Evolutionary conservation across 2,329 filamentous ascomycete genomes (phyloP).

Genomic region (Colletotrichum sp.): DNA sequence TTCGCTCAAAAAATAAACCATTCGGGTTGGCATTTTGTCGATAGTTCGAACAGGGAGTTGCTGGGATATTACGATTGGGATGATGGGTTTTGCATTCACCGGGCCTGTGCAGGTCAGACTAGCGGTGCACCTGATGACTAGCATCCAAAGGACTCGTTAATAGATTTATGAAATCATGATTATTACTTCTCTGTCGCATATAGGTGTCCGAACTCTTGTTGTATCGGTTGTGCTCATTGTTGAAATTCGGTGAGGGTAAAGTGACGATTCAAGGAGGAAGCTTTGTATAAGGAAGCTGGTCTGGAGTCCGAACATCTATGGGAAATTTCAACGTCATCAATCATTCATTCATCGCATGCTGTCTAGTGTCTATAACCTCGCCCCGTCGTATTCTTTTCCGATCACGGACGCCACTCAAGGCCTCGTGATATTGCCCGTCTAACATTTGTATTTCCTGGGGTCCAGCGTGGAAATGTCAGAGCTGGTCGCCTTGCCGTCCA

Average conservation of each 20-base stretch:
- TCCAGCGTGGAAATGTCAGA: slow-evolving; percentile 71
- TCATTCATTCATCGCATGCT: background rate
- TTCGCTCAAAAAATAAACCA: background rate
- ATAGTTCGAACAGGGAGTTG: background rate
- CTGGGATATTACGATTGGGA: background rate
- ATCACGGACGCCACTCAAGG: accelerated
- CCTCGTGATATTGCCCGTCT: background rate
- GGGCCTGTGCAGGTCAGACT: background rate
- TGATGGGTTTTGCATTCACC: background rate
- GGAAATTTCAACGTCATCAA: background rate
- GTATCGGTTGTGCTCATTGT: background rate
- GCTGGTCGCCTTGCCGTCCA: slow-evolving; percentile 74
- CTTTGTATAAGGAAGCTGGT: background rate
- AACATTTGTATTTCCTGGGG: slow-evolving; percentile 67
- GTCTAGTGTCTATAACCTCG: background rate
- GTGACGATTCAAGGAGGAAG: background rate
- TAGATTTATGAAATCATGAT: background rate
- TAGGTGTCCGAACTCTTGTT: too few species aligned
- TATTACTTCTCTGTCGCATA: too few species aligned
- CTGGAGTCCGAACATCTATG: too few species aligned
- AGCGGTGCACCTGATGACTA: background rate
- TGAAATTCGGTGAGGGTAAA: accelerated
- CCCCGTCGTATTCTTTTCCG: background rate
- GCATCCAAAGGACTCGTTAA: background rate
- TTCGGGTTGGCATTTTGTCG: background rate